Conservation (phyloP, 225 moss, liverwort and hornwort species). For the Straminergon stramineum region DNA sequence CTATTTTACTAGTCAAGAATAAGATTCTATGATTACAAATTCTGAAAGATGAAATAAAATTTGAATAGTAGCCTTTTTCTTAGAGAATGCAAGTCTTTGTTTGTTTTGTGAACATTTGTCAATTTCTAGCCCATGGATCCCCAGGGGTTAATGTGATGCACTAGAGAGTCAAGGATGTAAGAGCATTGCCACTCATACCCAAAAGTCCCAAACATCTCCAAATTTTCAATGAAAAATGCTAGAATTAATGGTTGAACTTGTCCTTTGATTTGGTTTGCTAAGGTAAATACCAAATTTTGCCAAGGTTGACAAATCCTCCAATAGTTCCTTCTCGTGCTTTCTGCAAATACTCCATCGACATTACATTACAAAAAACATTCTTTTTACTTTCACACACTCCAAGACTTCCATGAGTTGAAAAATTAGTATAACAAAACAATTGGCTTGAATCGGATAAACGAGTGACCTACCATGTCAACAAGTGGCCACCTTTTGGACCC, state of each 20-base stretch:
- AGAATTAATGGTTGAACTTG: neutral
- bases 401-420: neutral
- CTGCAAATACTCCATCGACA: fast-evolving
- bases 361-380: neutral
- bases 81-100: fast-evolving
- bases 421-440: neutral
- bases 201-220: neutral
- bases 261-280: neutral
- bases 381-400: neutral
- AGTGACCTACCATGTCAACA: neutral
- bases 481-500: neutral
- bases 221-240: neutral
- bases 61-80: neutral
- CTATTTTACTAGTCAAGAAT: neutral
- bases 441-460: no score
- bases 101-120: neutral
- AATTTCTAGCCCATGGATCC: neutral
- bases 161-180: no score
- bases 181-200: neutral
- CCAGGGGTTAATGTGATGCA: fast-evolving
- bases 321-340: neutral
- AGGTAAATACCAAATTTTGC: neutral
- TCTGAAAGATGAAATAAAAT: neutral
- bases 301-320: neutral
- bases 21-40: neutral